A percentile compares a stretch with the other conserved stretches of the same genome.
These are phyloP conservation scores for Astrothelium subdiscretum DNA, from an alignment of 495 filamentous ascomycete genomes.

Conservation along the genomic window DNA sequence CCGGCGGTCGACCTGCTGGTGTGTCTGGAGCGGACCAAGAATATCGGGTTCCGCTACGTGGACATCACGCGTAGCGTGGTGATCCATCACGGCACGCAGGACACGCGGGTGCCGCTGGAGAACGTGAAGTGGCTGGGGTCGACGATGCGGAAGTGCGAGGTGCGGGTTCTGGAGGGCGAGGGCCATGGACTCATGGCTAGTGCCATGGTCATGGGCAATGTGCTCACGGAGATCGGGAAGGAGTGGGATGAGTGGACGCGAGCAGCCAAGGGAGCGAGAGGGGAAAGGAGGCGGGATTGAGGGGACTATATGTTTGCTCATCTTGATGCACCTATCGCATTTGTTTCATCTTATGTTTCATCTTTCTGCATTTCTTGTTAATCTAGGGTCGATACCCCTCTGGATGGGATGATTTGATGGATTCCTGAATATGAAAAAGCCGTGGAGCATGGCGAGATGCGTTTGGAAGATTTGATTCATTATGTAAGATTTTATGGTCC, in stretches of 20 bases:
- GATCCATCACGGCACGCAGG: constrained; percentile 86
- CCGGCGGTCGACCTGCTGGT: constrained; percentile 87
- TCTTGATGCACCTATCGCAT: too few species aligned
- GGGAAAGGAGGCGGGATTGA: background rate
- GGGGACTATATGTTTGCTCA: too few species aligned
- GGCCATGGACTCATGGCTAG: constrained; percentile 96
- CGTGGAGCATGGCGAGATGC: background rate
- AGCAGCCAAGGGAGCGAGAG: background rate
- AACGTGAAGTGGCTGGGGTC: constrained; percentile 92
- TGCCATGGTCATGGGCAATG: constrained; percentile 80
- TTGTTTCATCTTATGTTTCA: too few species aligned
- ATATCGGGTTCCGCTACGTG: constrained; percentile 93
- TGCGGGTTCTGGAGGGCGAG: constrained; percentile 81
- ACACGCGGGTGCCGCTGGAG: constrained; percentile 85
- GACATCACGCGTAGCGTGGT: constrained; percentile 84
- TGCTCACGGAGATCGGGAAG: constrained; percentile 81
- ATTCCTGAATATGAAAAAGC: background rate
- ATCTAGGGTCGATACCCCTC: background rate
- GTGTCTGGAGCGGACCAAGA: constrained; percentile 80
- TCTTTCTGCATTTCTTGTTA: background rate
- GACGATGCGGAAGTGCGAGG: constrained; percentile 66
- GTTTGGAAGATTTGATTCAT: background rate
- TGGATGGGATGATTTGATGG: background rate
- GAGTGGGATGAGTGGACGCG: constrained; percentile 81
- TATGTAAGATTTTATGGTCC: too few species aligned